Evolutionary conservation across 129 eudicot species (phyloP), one percentile per base, ranked within the genome.

Genomic region (Chrysanthemum seticuspe): DNA sequence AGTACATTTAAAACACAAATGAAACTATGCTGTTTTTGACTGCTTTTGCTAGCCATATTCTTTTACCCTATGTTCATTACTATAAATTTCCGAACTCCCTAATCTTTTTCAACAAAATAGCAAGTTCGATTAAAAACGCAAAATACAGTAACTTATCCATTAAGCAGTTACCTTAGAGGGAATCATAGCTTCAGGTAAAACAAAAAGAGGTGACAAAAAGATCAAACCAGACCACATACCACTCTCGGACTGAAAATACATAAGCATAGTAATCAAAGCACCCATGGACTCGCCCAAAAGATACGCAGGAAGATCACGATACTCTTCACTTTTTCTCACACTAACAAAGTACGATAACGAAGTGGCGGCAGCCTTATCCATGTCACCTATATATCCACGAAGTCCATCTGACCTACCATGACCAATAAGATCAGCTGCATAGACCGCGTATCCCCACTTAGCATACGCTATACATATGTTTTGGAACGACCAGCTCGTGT

Each of bases 321-420:
- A 89, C 79, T 80, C 76, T n/a, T 86, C 88, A 52, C 89, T 80
- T 13, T 51, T 16, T 50, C 96, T 86, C 40, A 84, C 89, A 69
- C 85, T 78, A 72, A 74, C 59, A 36, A 82, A 89, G n/a, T 67
- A 89, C 6, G 84, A 62, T 44, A 89, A 77, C 1, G 92, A 81
- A 0, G 92, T 63, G 2, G 85, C 87, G 5, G 97, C 91, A 0
- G 83, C 84, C 72, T 87, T 87, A 7, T 85, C 65, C 82, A 90
- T 65, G 48, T 85, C 85, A 0, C 97, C 97, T 10, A 87, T 48
- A 79, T 90, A 90, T 47, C 95, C 83, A 13, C 75, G 86, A 68
- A 90, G 15, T 11, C 97, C 97, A 2, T 85, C 91, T 36, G 97
- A 90, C 19, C 90, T 85, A 49, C 97, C 95, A 76, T 90, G 97